Base-by-base conservation (phyloP, 306 rosid species). In the Erythrophleum fordii region DNA sequence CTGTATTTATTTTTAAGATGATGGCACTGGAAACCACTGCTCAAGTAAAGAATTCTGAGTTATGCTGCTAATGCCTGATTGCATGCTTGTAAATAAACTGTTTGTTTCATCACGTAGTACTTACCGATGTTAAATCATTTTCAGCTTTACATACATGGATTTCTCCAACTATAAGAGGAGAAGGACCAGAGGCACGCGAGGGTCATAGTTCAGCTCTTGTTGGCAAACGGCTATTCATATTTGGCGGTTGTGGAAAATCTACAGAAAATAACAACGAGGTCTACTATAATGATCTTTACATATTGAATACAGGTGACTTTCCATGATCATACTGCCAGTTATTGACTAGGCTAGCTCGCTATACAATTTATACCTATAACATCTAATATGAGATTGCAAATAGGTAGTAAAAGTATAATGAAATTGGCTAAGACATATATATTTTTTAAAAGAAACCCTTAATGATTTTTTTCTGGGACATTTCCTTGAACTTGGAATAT, bases 171-270 rank as follows among this genome's bases (percentile, higher is more conserved):
- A 39, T 93, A 77, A 83, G 97, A 86, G 99, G 99, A 11, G 95
- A 93, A 28, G 97, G 97, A 48, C 99, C 99, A 20, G 92, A 89
- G 82, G 97, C 98, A 62, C 94, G 98, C 1, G 99, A 96, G 84
- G 99, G 99, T 87, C 99, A 96, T 83, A 87, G 92, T 17, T 93
- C 97, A 53, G 94, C 99, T 18, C 91, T 89, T 42, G 92, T 96
- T 84, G 99, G 98, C 68, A 89, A 82, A 85, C 88, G 99, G 29
- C 81, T 96, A 16, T 92, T 83, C 80, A 81, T 96, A 48, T 96
- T 96, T 93, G 99, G 99, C 31, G 99, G 99, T 48, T 92, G 97
- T 85, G 99, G 99, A 76, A 96, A 96, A 83, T 89, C 97, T 49
- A 69, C 81, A n/a, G 91, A 83, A 80, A 82, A 77, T 71, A 80